Evolutionary conservation across 768 basidiomycete genomes (phyloP).

Genomic region (Termitomyces sp.): DNA sequence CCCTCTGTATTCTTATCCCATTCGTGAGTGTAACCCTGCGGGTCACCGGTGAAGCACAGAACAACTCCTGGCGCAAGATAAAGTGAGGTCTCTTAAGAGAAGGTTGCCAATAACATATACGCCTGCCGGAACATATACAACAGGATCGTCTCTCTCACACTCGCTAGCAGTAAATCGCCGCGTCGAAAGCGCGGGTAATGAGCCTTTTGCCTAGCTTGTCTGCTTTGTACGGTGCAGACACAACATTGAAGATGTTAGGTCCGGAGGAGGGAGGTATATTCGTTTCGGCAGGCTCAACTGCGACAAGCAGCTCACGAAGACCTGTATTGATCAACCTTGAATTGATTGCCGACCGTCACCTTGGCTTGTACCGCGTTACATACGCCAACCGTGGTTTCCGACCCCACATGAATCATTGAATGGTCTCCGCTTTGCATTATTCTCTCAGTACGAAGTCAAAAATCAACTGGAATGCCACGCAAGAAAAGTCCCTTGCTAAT

Average conservation of each 20-base stretch:
- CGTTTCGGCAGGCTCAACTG: slow-evolving; percentile 13
- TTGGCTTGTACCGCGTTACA: background rate
- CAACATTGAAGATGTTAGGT: slow-evolving; percentile 16
- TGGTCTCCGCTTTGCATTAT: slow-evolving; percentile 14
- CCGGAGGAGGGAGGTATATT: slow-evolving; percentile 1
- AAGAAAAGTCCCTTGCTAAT: slow-evolving; percentile 51
- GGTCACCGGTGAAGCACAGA: slow-evolving; percentile 12
- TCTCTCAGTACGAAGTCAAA: slow-evolving; percentile 11
- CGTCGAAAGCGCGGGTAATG: slow-evolving; percentile 10
- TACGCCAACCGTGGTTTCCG: background rate
- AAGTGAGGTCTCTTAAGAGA: slow-evolving; percentile 13
- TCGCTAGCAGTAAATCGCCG: slow-evolving; percentile 9
- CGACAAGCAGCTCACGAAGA: slow-evolving; percentile 14
- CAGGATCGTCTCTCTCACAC: slow-evolving; percentile 2
- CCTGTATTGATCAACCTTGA: background rate
- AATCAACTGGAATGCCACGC: slow-evolving; percentile 47
- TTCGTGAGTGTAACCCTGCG: slow-evolving; percentile 8
- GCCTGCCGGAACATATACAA: slow-evolving; percentile 14
- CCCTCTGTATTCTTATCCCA: slow-evolving; percentile 11
- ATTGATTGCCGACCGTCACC: background rate
- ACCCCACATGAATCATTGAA: slow-evolving; percentile 10
- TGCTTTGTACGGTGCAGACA: slow-evolving; percentile 9
- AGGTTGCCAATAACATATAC: slow-evolving; percentile 15
- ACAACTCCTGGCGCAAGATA: slow-evolving; percentile 17
- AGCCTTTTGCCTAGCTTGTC: slow-evolving; percentile 7